Percentiles rank a stretch among this genome's conserved stretches.
phyloP scores from a whole-genome alignment of 495 filamentous ascomycete genomes.

The Aspergillus sparsus region DNA sequence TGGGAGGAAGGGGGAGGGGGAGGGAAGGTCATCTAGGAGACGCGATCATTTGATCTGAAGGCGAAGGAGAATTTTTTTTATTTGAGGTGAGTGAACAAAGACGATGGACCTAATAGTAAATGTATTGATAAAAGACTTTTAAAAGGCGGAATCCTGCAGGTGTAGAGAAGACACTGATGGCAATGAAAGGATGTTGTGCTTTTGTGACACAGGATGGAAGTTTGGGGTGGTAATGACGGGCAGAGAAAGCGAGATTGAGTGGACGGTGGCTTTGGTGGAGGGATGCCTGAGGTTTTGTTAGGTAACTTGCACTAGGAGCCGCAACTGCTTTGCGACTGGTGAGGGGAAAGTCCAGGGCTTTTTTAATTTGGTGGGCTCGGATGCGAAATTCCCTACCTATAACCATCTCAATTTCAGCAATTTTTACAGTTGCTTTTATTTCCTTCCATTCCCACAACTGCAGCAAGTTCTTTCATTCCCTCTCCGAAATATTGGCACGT shows the following conservation, averaged over 20 bases:
- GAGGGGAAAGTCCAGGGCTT: neutral
- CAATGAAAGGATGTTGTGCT: conserved; percentile 31
- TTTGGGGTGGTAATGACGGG: conserved; percentile 29
- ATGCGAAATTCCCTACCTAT: neutral
- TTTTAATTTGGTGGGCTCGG: neutral
- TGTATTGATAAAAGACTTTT: conserved; percentile 10
- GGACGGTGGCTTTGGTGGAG: conserved; percentile 21
- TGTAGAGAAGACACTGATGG: conserved; percentile 22
- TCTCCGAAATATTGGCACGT: too few relatives aligned
- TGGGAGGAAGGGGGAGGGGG: conserved; percentile 61
- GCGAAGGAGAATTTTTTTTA: conserved; percentile 46
- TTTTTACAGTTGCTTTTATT: neutral
- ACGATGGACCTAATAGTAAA: conserved; percentile 10
- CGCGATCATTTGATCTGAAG: conserved; percentile 58
- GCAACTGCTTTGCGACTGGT: neutral
- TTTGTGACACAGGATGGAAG: conserved; percentile 33
- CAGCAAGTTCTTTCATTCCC: too few relatives aligned
- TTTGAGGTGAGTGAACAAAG: conserved; percentile 29
- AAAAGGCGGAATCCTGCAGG: conserved; percentile 19
- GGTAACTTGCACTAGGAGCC: conserved; percentile 16
- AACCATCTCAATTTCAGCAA: neutral
- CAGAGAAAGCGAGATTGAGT: conserved; percentile 30
- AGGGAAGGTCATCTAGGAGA: conserved; percentile 67
- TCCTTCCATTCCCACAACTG: too few relatives aligned
- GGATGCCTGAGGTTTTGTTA: conserved; percentile 26